Base-by-base conservation (phyloP, 164 flowering plant species). In the Cinnamomum chago region DNA sequence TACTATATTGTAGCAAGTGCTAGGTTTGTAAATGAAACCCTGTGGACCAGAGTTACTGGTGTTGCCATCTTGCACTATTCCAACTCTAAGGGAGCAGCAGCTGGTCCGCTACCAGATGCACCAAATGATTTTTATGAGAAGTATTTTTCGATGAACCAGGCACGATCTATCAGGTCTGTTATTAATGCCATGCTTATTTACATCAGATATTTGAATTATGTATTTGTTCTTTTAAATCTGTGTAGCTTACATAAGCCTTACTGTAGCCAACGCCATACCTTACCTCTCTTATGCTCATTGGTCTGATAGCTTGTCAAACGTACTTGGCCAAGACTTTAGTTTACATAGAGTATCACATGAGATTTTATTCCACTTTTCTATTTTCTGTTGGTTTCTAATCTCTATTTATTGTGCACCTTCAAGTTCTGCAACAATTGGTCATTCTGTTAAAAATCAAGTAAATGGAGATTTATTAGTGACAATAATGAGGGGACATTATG, bases 1-100 rank as follows among this genome's bases (percentile, higher is more conserved):
- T 96, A 96, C 83, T 96, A 96, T 82, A 85, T 95, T 75, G 99
- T 94, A 65, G 99, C 97, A 40, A 96, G 98, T 78, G 92, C 99
- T 52, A 89, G 99, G 78, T 86, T 91, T 82, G 98, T 93, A 70
- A 96, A 96, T 75, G 90, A 90, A 77, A 76, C 99, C 47, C 72
- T 65, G 17, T 93, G 99, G 99, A 72, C 75, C 72, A 84, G 87
- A 81, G 98, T 94, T 68, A 92, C 97, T 50, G 98, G 99, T 75
- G 99, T 95, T 80, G 99, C 81, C 40, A 82, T 91, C 80, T 82
- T 94, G 88, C 89, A 81, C 51, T 96, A 96, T 76, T 82, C 94
- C 5, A 92, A 94, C 70, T 93, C 98, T 28, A 92, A 93, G 81
- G 97, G 96, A 62, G 82, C 82, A 64, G 97, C 97, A 58, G 50